phyloP scores from a whole-genome alignment of 352 stramenopile species.

The Globisporangium spinosum region DNA sequence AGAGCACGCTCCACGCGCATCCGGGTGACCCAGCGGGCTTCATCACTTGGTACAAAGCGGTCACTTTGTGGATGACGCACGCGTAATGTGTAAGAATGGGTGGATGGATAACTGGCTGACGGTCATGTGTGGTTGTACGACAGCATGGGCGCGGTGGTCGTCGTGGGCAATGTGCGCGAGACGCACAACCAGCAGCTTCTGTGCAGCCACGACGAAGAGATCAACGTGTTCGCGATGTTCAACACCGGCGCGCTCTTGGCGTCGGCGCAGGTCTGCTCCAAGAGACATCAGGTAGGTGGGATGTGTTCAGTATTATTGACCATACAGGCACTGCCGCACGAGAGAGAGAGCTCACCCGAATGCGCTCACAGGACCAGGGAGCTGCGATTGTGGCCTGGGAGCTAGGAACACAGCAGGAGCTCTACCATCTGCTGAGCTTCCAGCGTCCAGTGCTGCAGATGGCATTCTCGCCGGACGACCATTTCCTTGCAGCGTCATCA shows the following conservation, averaged over 20 bases:
- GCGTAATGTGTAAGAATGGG: neutral
- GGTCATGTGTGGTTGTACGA: neutral
- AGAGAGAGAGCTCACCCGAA: neutral
- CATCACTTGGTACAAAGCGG: conserved; percentile 39
- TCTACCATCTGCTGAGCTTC: conserved; percentile 60
- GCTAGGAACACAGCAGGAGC: conserved; percentile 31
- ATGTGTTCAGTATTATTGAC: too few species aligned
- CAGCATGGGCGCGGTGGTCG: conserved; percentile 54
- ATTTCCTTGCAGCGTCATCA: conserved; percentile 64
- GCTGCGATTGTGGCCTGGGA: conserved; percentile 51
- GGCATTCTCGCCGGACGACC: conserved; percentile 72
- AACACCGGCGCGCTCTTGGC: conserved; percentile 35
- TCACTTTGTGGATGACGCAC: neutral
- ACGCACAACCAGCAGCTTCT: conserved; percentile 54
- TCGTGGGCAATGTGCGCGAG: conserved; percentile 46
- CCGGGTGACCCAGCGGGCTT: conserved; percentile 45
- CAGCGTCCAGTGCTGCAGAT: conserved; percentile 60
- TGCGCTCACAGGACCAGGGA: conserved; percentile 27
- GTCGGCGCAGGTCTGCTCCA: conserved; percentile 43
- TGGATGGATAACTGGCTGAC: neutral
- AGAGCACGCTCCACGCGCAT: conserved; percentile 51
- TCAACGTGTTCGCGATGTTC: conserved; percentile 44
- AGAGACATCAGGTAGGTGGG: conserved; percentile 19
- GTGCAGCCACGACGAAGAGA: conserved; percentile 53
- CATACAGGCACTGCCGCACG: too few species aligned